phyloP scores from a whole-genome alignment of 2,329 filamentous ascomycete species.

The Colletotrichum sp. region DNA sequence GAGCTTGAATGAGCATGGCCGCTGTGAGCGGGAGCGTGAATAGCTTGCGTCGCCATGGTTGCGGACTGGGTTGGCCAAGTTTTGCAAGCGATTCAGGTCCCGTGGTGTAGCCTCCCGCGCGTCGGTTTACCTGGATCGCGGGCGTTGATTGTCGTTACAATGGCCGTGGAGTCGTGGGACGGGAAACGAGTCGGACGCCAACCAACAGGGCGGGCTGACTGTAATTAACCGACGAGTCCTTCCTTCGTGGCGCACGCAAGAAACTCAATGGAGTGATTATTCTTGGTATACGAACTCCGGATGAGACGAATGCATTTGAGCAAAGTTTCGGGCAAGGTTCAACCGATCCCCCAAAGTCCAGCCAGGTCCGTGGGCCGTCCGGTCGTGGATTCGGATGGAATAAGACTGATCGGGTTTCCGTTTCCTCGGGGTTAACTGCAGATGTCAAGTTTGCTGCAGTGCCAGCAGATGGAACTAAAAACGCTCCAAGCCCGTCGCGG shows the following conservation, averaged over 20 bases:
- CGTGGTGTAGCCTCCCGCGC: not conserved
- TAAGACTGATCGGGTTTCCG: not conserved
- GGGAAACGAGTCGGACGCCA: not conserved
- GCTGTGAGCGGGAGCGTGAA: slow-evolving; percentile 17
- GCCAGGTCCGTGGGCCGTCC: not conserved
- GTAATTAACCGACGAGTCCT: not conserved
- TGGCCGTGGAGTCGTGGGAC: slow-evolving; percentile 6
- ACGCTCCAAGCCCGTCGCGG: not conserved
- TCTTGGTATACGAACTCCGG: not conserved
- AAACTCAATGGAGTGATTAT: not conserved
- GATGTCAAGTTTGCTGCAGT: not conserved
- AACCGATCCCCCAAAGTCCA: not conserved
- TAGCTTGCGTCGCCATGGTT: slow-evolving; percentile 36
- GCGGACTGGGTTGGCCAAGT: not conserved
- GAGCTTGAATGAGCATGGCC: slow-evolving; percentile 24
- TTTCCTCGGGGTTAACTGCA: not conserved
- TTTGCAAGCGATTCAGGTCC: not conserved
- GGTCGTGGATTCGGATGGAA: slow-evolving; percentile 4
- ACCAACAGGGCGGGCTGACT: not conserved
- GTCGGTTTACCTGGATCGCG: not conserved
- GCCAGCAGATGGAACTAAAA: not conserved
- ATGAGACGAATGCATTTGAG: slow-evolving; percentile 11
- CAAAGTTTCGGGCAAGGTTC: not conserved
- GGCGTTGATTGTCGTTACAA: slow-evolving; percentile 16
- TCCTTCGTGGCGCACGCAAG: not conserved